Conservation (phyloP, 2,329 filamentous ascomycete species). For the Sphaerulina musiva region DNA sequence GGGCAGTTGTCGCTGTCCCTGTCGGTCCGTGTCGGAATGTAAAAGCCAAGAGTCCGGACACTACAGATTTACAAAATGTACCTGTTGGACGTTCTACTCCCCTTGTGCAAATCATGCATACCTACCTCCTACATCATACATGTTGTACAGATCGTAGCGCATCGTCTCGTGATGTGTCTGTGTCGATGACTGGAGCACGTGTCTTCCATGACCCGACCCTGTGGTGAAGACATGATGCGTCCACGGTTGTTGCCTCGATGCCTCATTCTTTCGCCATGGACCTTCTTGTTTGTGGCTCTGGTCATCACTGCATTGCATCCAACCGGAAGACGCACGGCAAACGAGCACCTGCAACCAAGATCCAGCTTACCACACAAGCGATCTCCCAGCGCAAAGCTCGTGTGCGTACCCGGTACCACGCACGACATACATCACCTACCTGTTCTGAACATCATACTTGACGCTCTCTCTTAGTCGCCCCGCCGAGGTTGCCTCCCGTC, state of each 20-base stretch:
- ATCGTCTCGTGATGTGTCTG: neutral
- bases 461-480: conserved; percentile 35
- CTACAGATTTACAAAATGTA: too few species aligned
- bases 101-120: neutral
- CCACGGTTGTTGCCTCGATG: too few species aligned
- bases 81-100: neutral
- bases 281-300: too few species aligned
- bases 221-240: neutral
- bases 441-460: conserved; percentile 29
- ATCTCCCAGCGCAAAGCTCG: neutral
- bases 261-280: neutral
- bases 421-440: too few species aligned
- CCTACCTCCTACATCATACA: neutral
- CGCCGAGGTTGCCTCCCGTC: neutral
- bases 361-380: neutral
- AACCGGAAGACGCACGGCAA: neutral
- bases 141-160: neutral
- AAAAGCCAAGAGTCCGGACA: neutral
- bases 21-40: neutral
- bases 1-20: neutral
- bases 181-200: neutral
- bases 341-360: neutral
- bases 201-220: neutral
- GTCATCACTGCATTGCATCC: neutral
- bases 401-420: neutral